Evolutionary conservation across 1,284 basidiomycete genomes (phyloP).

Genomic region (Papiliotrema laurentii): DNA sequence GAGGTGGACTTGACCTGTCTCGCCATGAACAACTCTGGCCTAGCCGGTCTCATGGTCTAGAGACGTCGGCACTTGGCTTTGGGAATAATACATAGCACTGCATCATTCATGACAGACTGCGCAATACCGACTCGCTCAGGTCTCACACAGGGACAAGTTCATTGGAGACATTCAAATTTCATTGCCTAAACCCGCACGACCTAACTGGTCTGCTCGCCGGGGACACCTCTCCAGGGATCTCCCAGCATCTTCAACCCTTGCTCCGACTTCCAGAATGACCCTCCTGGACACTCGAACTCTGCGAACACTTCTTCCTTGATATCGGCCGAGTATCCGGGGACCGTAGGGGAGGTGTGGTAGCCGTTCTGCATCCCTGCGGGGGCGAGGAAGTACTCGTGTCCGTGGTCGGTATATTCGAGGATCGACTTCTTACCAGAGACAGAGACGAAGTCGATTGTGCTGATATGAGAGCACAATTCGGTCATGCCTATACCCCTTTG

Average conservation of each 20-base stretch:
- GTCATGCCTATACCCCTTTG: conserved; percentile 42
- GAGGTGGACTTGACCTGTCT: too few species aligned
- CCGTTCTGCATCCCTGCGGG: conserved; percentile 15
- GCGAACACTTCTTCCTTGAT: conserved; percentile 18
- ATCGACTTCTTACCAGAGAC: conserved; percentile 64
- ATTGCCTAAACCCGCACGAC: too few species aligned
- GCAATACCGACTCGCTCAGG: too few species aligned
- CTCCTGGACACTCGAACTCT: conserved; percentile 19
- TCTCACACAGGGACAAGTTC: too few species aligned
- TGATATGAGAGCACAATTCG: conserved; percentile 22
- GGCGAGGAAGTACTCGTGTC: conserved; percentile 19
- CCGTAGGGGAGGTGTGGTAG: conserved; percentile 15
- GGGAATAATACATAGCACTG: too few species aligned
- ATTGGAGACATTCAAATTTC: too few species aligned
- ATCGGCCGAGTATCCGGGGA: conserved; percentile 17
- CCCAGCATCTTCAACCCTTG: conserved; percentile 20
- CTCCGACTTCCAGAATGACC: conserved; percentile 22
- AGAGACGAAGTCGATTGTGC: conserved; percentile 81
- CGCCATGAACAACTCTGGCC: too few species aligned
- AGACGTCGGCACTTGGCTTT: too few species aligned
- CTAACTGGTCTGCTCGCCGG: conserved; percentile 20
- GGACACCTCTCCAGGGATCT: conserved; percentile 20
- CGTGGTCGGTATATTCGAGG: conserved; percentile 17
- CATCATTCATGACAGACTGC: too few species aligned
- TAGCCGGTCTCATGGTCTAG: too few species aligned